Base-by-base conservation (phyloP, 2,329 filamentous ascomycete species). In the Lecanoromycetidae sp. region DNA sequence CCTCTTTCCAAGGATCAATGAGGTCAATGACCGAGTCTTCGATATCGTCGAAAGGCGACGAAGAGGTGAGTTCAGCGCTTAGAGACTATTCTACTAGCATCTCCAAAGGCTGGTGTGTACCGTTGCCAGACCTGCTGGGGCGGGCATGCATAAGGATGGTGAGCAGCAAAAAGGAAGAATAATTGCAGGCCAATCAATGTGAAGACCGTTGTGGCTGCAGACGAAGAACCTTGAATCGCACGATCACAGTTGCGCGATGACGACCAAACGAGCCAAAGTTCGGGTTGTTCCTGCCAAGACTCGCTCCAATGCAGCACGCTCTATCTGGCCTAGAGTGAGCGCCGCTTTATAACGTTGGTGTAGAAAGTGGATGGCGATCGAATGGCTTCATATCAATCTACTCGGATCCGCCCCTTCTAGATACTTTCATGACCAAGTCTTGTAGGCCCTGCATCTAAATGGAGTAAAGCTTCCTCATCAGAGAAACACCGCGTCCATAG, bases 271-370 rank as follows among this genome's bases (percentile, higher is more conserved):
- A 23, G 38, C 17, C 22, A 46, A 15, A 15, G 17, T 4, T 27
- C 25, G 15, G 41, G 41, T 17, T 44, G 41, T 44, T 44, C 32
- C 29, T 44, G 29, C 32, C 32, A 35, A 44, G 29, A 27, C 22
- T 26, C n/a, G 17, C 8, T 29, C 10, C 25, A 40, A 26, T 5
- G 13, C 19, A 22, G 17, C 10, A 40, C 17, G 3, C 13, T n/a
- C n/a, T n/a, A n/a, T n/a, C n/a, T n/a, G n/a, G n/a, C n/a, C n/a
- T n/a, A n/a, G n/a, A n/a, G n/a, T n/a, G n/a, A n/a, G n/a, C n/a
- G n/a, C n/a, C n/a, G n/a, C n/a, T n/a, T n/a, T n/a, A n/a, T n/a
- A n/a, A n/a, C n/a, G n/a, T n/a, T n/a, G n/a, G n/a, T n/a, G n/a
- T n/a, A n/a, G n/a, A n/a, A n/a, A n/a, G n/a, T n/a, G n/a, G n/a